Conservation (phyloP, 208 protist genomes). For the Plasmodiophora brassicae region DNA sequence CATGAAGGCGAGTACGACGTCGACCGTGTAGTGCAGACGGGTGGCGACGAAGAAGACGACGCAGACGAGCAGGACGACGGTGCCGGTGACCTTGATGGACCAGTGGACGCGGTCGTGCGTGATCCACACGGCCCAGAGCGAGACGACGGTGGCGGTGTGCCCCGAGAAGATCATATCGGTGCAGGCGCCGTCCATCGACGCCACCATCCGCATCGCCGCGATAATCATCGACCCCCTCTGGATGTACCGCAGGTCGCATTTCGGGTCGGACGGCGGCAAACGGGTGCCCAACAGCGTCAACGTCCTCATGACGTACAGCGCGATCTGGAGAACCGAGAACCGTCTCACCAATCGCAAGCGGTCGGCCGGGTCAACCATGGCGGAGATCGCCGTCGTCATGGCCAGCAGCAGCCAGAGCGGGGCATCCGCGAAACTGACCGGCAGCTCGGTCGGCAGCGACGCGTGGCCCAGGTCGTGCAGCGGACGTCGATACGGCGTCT, state of each 20-base stretch:
- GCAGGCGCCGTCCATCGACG: neutral
- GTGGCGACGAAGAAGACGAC: neutral
- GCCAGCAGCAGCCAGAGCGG: neutral
- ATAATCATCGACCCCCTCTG: neutral
- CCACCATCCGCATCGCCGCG: neutral
- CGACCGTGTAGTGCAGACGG: slow-evolving; percentile 17
- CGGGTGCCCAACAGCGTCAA: slow-evolving; percentile 15
- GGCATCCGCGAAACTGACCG: neutral
- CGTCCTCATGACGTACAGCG: neutral
- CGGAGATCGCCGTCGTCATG: neutral
- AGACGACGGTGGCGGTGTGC: neutral
- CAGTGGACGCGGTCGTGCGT: neutral
- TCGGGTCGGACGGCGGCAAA: slow-evolving; percentile 7
- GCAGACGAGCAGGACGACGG: neutral
- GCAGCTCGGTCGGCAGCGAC: neutral
- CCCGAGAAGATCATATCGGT: slow-evolving; percentile 17
- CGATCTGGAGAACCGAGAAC: neutral
- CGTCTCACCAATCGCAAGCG: neutral
- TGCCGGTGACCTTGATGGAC: neutral
- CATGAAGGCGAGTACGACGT: slow-evolving; percentile 16
- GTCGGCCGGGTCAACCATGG: neutral
- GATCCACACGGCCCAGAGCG: neutral
- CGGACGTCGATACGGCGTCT: too few species aligned
- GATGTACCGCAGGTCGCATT: neutral
- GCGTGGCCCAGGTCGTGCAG: neutral